Conservation (phyloP, 202 grass and related monocot species). For the Setaria italica region DNA sequence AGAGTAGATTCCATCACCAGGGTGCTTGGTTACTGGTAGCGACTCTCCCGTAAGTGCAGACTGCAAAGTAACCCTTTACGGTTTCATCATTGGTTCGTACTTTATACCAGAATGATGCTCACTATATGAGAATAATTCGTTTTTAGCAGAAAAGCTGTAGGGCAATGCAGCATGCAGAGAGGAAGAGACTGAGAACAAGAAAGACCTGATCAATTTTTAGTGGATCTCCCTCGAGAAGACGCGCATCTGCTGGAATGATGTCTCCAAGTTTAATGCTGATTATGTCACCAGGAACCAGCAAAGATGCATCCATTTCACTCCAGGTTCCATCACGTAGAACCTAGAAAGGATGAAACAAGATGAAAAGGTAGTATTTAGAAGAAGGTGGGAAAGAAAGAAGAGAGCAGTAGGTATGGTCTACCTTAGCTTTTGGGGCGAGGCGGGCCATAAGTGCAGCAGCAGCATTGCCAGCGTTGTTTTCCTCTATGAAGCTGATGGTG, state of each 20-base stretch:
- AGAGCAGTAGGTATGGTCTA: constrained; percentile 8
- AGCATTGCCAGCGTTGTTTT: constrained; percentile 73
- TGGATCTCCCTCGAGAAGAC: constrained; percentile 64
- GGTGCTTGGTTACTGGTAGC: constrained; percentile 65
- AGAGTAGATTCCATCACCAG: constrained; percentile 65
- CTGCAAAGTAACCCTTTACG: constrained; percentile 47
- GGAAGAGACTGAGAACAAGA: background rate
- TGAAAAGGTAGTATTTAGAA: background rate
- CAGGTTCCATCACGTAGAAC: constrained; percentile 59
- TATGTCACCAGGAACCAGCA: constrained; percentile 70
- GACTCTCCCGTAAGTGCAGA: constrained; percentile 76
- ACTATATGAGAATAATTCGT: background rate
- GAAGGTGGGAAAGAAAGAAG: background rate
- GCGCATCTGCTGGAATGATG: constrained; percentile 68
- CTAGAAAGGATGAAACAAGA: constrained; percentile 32
- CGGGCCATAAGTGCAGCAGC: constrained; percentile 68
- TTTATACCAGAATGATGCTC: background rate
- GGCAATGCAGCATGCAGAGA: constrained; percentile 20
- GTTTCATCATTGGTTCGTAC: constrained; percentile 17
- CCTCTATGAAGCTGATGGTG: constrained; percentile 70
- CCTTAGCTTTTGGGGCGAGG: constrained; percentile 66
- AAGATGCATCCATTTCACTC: constrained; percentile 57
- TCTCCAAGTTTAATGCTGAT: constrained; percentile 77
- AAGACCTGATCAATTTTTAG: constrained; percentile 68
- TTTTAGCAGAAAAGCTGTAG: background rate